Base-by-base conservation (phyloP, 768 basidiomycete genomes). In the Kwoniella sp. region DNA sequence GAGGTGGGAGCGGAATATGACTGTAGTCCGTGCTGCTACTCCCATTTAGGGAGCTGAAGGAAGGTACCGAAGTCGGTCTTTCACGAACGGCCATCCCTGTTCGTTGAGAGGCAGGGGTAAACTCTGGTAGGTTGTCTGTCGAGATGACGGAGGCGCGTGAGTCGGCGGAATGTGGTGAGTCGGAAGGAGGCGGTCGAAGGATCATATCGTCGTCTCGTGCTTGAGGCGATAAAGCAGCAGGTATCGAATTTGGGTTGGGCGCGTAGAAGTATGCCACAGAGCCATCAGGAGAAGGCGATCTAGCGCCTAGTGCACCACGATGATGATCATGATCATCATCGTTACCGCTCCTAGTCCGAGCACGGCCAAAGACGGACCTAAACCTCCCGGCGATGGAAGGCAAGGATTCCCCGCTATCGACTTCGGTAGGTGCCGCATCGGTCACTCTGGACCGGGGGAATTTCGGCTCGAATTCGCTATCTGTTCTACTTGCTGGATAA, bases 211-310 rank as follows among this genome's bases (percentile, higher is more conserved):
- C 25, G 48, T 49, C 48, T 10, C 22, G 48, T 2, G 48, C 22
- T 24, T 22, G 48, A 5, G 22, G 48, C 4, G 48, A 49, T 24
- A 22, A 19, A 6, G 48, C 48, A 22, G 48, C 22, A 49, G 48
- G 40, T 10, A 44, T 44, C 40, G 40, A 9, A 15, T 44, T 26
- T 5, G 48, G 21, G 22, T 24, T 49, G 22, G 48, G 48, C 48
- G 48, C 48, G 22, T 49, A 49, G 25, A 49, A 49, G 22, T 24
- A 49, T 10, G 48, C 48, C 17, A 49, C 48, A 22, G 48, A 49
- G 4, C 22, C 48, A 12, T 49, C 48, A 6, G 48, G 48, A 22
- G 48, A 49, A 17, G 48, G 48, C 13, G 48, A 44, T 44, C 40
- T 9, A 9, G 10, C 40, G 40, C 40, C 40, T 44, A 4, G 8